Conservation (phyloP, 1,284 basidiomycete species). For the Mycosarcoma maydis region DNA sequence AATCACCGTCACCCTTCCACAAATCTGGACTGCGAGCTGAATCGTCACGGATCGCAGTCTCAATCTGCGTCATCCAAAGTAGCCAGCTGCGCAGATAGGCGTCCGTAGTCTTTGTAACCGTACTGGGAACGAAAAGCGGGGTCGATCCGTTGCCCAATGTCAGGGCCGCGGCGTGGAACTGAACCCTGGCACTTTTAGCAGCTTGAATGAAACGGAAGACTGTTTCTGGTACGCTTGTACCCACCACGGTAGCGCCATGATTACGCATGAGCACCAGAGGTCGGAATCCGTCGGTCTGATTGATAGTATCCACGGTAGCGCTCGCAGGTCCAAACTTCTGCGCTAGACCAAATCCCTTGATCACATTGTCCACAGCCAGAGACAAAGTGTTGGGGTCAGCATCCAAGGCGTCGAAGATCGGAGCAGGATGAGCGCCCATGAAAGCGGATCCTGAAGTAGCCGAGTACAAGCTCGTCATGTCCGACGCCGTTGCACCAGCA, state of each 20-base stretch:
- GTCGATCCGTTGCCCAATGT: conserved; percentile 1
- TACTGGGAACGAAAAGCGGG: conserved; percentile 20
- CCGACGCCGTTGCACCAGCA: conserved; percentile 5
- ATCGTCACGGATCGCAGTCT: conserved; percentile 18
- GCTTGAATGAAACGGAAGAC: conserved; percentile 40
- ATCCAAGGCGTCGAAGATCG: conserved; percentile 29
- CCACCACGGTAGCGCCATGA: conserved; percentile 36
- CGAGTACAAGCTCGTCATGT: conserved; percentile 21
- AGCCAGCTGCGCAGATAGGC: conserved; percentile 38
- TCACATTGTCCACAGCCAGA: conserved; percentile 21
- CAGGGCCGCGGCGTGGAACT: conserved; percentile 10
- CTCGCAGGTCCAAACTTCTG: conserved; percentile 17
- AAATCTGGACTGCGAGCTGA: conserved; percentile 28
- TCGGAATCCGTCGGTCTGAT: conserved; percentile 26
- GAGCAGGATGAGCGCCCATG: conserved; percentile 32
- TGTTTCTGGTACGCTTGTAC: conserved; percentile 26
- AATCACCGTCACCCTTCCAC: conserved; percentile 14
- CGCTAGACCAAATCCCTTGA: conserved; percentile 27
- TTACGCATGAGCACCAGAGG: conserved; percentile 47
- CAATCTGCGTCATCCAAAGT: conserved; percentile 39
- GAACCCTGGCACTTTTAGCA: conserved; percentile 32
- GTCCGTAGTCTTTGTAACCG: conserved; percentile 20
- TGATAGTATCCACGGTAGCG: conserved; percentile 9
- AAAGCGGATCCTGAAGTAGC: conserved; percentile 24
- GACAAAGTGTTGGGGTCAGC: conserved; percentile 19